Evolutionary conservation across 768 basidiomycete genomes (phyloP), one percentile per base, ranked within the genome.

Genomic region (Sistotremastrum niveocremeum): DNA sequence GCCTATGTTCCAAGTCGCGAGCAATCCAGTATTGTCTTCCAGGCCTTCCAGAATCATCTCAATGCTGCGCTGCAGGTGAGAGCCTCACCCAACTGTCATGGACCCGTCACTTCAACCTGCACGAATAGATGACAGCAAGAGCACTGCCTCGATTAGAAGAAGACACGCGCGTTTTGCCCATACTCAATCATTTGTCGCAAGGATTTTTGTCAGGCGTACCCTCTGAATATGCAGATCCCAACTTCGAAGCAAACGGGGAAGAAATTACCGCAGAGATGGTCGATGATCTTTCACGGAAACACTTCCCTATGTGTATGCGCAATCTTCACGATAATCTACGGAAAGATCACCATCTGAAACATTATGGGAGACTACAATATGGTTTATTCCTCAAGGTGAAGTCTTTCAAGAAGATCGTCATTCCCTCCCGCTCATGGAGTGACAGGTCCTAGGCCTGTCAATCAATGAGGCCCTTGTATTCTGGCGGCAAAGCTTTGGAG

Each of bases 301-400:
- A 97, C 59, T 98, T 89, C 74, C 95, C 95, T 1, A 67, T 89
- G 53, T 99, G 95, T 60, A 95, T 95, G 91, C 79, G 88, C 42
- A 81, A 81, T 53, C 65, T 95, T 44, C 91, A 97, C 57, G 84
- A 85, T 45, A 77, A 68, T 44, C 65, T 97, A 47, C 71, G 74
- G 50, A 66, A 73, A 52, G 84, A 89, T 59, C 74, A 77, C 42
- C 94, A 97, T 60, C 66, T 99, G 52, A 94, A 93, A 60, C 91
- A 99, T 60, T 86, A 79, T 62, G 94, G 85, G 7, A 71, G 95
- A 32, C 63, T 95, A 52, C 83, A 97, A 54, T 90, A 95, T 56
- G 88, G 86, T 2, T 62, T 99, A 33, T 99, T 99, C 68, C 67
- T 99, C 56, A 99, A 99, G 80, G 94, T 87, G 49, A 37, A 61